phyloP scores from a whole-genome alignment of 345 rosid genomes.

The Streptanthus diversifolius region DNA sequence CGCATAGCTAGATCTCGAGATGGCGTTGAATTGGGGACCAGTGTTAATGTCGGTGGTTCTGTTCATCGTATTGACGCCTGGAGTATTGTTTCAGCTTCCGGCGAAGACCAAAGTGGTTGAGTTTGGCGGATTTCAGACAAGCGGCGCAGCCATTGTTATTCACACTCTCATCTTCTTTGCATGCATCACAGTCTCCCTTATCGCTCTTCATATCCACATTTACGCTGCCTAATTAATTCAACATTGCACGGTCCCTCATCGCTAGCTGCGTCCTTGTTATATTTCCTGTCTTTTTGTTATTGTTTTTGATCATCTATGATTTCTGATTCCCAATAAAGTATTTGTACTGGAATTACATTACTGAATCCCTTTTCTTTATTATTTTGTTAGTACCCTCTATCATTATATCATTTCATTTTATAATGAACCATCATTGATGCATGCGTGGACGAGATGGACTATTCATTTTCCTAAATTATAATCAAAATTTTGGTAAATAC shows the following conservation, averaged over 20 bases:
- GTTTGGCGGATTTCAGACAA: slow-evolving; percentile 48
- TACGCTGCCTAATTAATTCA: slow-evolving; percentile 29
- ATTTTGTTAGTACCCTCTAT: neutral
- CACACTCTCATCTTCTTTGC: slow-evolving; percentile 44
- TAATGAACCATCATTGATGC: neutral
- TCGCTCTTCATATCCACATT: slow-evolving; percentile 49
- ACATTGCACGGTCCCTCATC: neutral
- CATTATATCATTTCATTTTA: neutral
- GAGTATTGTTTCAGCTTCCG: slow-evolving; percentile 63
- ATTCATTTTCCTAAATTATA: neutral
- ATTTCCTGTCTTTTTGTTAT: neutral
- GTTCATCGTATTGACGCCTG: slow-evolving; percentile 57
- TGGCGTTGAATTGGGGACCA: slow-evolving; percentile 65
- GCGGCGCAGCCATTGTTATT: slow-evolving; percentile 46
- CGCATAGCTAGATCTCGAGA: neutral
- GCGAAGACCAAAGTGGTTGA: slow-evolving; percentile 47
- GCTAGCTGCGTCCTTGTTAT: neutral
- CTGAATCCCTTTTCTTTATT: neutral
- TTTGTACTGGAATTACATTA: neutral
- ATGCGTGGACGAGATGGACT: neutral
- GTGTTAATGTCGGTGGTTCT: slow-evolving; percentile 55
- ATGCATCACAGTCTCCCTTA: slow-evolving; percentile 42
- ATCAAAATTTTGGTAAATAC: neutral
- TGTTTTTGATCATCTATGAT: slow-evolving; percentile 11
- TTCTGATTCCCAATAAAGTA: neutral